Percentiles rank a stretch among this genome's conserved stretches.
These are phyloP conservation scores for Bonia amplexicaulis DNA, from an alignment of 176 grass and related monocot genomes.

Conservation along the genomic window DNA sequence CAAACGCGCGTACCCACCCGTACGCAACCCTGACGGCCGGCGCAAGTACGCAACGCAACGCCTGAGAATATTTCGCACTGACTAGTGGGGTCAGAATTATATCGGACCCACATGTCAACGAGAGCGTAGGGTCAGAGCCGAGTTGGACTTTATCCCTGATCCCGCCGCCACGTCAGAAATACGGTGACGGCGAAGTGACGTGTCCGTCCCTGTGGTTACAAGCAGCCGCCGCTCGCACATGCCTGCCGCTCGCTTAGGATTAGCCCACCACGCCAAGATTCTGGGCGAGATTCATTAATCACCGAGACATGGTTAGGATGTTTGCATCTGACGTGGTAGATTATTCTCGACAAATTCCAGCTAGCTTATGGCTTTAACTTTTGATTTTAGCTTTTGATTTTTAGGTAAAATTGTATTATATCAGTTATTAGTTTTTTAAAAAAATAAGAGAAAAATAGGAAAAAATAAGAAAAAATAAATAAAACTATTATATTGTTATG, in stretches of 20 bases:
- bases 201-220: neutral
- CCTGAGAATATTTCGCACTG: neutral
- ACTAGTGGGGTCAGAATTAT: neutral
- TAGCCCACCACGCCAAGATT: neutral
- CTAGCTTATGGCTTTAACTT: too few species aligned
- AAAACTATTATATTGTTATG: too few species aligned
- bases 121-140: rapidly evolving
- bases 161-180: neutral
- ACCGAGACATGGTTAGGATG: too few species aligned
- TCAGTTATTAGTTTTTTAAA: too few species aligned
- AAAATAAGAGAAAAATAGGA: too few species aligned
- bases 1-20: neutral
- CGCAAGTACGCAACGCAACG: neutral
- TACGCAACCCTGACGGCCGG: neutral
- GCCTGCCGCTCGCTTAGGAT: neutral
- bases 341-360: neutral
- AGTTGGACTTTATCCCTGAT: neutral
- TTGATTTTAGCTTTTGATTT: too few species aligned
- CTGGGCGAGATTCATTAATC: slow-evolving; percentile 14
- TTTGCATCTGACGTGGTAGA: too few species aligned
- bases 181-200: neutral
- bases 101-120: rapidly evolving
- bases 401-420: too few species aligned
- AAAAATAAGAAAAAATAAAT: too few species aligned
- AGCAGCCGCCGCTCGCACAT: neutral